A percentile compares a stretch with the other conserved stretches of the same genome.
Evolutionary conservation across 495 filamentous ascomycete genomes (phyloP).

Genomic region (Clavariopsis aquatica): DNA sequence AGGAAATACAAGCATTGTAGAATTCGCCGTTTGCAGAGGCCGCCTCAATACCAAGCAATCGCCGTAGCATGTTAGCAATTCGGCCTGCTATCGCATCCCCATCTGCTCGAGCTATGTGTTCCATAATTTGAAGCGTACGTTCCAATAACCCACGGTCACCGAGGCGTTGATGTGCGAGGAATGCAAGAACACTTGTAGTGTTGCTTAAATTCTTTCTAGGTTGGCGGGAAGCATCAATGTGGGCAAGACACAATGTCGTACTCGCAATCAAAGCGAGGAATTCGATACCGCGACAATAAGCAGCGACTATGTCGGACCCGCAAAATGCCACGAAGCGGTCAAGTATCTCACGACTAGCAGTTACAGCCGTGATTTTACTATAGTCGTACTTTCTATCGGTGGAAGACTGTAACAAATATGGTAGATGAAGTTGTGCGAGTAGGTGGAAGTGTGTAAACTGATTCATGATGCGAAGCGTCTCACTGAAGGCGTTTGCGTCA

Average conservation of each 20-base stretch:
- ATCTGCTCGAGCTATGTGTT: conserved; percentile 14
- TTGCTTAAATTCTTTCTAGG: conserved; percentile 16
- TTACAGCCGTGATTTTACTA: conserved; percentile 39
- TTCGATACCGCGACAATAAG: conserved; percentile 41
- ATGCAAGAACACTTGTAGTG: conserved; percentile 30
- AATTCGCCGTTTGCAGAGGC: conserved; percentile 14
- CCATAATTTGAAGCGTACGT: conserved; percentile 47
- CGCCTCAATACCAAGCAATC: conserved; percentile 26
- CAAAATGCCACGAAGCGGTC: conserved; percentile 39
- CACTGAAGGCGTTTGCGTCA: conserved; percentile 22
- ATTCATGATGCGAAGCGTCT: conserved; percentile 25
- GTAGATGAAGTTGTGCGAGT: conserved; percentile 20
- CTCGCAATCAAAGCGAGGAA: conserved; percentile 45
- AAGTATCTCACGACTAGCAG: conserved; percentile 40
- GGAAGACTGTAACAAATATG: conserved; percentile 19
- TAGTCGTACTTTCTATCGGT: conserved; percentile 32
- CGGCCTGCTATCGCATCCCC: conserved; percentile 19
- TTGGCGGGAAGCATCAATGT: conserved; percentile 36
- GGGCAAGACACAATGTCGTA: conserved; percentile 44
- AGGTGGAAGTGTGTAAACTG: conserved; percentile 28
- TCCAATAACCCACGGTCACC: conserved; percentile 53
- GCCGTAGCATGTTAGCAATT: conserved; percentile 34
- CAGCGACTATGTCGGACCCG: conserved; percentile 26
- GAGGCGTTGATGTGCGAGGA: conserved; percentile 46
- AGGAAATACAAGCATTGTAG: too few relatives aligned